These are phyloP conservation scores for Russula earlei DNA, from an alignment of 768 basidiomycete genomes.

Conservation along the genomic window DNA sequence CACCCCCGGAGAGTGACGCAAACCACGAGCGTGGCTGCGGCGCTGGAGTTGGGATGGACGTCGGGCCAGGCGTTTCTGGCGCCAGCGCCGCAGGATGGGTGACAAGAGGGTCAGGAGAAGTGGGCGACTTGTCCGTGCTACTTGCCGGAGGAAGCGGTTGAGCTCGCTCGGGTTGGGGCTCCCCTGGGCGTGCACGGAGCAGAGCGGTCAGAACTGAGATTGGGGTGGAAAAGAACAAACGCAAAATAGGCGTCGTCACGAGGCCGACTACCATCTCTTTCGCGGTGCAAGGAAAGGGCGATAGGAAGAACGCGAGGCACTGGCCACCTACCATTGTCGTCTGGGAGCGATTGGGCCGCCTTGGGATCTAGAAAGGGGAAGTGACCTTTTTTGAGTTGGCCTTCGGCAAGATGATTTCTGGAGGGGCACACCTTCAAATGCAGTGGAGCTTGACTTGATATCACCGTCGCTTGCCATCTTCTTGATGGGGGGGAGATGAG, in stretches of 20 bases:
- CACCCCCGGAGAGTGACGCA: constrained; percentile 7
- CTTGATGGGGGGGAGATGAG: constrained; percentile 7
- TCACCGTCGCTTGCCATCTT: constrained; percentile 1
- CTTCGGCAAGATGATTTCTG: not conserved
- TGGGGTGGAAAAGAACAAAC: not conserved
- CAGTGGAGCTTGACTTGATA: not conserved
- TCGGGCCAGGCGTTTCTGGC: not conserved
- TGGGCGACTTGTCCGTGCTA: not conserved
- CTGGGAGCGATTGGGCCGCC: not conserved
- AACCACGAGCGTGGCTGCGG: constrained; percentile 13
- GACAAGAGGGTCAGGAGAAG: not conserved
- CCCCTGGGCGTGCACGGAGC: not conserved
- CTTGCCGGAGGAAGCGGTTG: not conserved
- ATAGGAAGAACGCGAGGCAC: not conserved
- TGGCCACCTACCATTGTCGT: not conserved
- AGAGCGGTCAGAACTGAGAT: not conserved
- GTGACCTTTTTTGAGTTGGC: not conserved
- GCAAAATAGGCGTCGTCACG: no score
- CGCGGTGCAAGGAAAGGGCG: no score
- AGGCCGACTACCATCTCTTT: no score
- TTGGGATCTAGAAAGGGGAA: not conserved
- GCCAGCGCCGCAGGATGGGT: not conserved
- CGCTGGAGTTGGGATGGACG: not conserved
- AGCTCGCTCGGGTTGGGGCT: not conserved
- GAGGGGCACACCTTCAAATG: not conserved